These are phyloP conservation scores for Tolypocladium endophyticum DNA, from an alignment of 2,329 filamentous ascomycete genomes.

Conservation along the genomic window DNA sequence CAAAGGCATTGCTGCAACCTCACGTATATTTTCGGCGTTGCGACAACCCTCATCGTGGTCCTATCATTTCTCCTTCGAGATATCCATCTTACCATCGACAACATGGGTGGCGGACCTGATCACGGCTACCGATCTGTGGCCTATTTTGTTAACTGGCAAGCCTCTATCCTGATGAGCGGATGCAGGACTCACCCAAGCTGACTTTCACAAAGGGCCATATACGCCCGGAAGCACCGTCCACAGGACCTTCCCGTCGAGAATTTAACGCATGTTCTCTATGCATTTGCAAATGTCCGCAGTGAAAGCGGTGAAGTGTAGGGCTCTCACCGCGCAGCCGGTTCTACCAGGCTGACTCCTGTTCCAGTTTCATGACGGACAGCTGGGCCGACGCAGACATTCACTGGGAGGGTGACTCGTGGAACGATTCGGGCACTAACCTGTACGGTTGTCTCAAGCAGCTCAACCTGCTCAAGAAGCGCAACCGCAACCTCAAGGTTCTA, in stretches of 20 bases:
- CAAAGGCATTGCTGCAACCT: neutral
- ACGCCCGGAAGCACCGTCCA: constrained; percentile 74
- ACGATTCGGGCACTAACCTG: constrained; percentile 65
- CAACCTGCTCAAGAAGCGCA: constrained; percentile 68
- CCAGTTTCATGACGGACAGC: constrained; percentile 42
- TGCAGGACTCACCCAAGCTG: constrained; percentile 7
- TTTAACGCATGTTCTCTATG: constrained; percentile 80
- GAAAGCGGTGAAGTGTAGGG: constrained; percentile 69
- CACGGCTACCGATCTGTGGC: constrained; percentile 54
- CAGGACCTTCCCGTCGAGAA: constrained; percentile 72
- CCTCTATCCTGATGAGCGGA: neutral
- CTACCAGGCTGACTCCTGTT: neutral
- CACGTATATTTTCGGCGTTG: neutral
- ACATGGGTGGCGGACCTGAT: constrained; percentile 2
- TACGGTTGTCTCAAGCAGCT: constrained; percentile 88
- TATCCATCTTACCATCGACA: neutral
- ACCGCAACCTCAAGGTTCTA: constrained; percentile 76
- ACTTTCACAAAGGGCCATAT: constrained; percentile 54
- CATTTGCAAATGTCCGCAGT: constrained; percentile 76
- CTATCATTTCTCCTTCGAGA: neutral
- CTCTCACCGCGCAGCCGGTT: neutral
- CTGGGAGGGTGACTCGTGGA: constrained; percentile 58
- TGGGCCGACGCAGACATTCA: constrained; percentile 67
- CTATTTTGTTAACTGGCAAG: constrained; percentile 62
- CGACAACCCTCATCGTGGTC: neutral